Conservation (phyloP, 768 basidiomycete genomes). For the Collybia sp. region DNA sequence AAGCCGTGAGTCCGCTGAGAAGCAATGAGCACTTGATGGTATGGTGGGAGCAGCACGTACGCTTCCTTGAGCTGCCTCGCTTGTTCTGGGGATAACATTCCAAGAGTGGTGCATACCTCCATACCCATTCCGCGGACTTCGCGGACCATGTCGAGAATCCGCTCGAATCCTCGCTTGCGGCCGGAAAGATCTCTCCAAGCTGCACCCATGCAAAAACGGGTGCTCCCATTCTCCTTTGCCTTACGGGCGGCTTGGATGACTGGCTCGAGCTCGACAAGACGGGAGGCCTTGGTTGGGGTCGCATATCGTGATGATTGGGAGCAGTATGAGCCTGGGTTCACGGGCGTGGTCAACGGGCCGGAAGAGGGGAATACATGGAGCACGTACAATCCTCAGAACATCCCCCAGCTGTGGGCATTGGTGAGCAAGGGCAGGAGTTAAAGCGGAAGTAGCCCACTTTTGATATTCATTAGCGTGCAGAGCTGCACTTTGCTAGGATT, state of each 20-base stretch:
- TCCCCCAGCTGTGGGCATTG: slow-evolving; percentile 66
- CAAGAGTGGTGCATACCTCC: slow-evolving; percentile 99
- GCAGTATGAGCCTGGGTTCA: slow-evolving; percentile 80
- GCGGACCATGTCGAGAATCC: slow-evolving; percentile 88
- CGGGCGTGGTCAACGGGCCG: slow-evolving; percentile 1
- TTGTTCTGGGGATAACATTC: slow-evolving; percentile 94
- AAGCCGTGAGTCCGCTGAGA: slow-evolving; percentile 84
- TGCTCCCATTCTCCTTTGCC: slow-evolving; percentile 95
- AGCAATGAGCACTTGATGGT: slow-evolving; percentile 1
- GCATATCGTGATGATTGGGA: slow-evolving; percentile 95
- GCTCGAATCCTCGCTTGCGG: slow-evolving; percentile 89
- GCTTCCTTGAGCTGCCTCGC: slow-evolving; percentile 90
- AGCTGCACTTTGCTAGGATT: slow-evolving; percentile 90
- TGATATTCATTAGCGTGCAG: slow-evolving; percentile 98
- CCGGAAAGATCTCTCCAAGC: slow-evolving; percentile 96
- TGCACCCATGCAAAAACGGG: slow-evolving; percentile 98
- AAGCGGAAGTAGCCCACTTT: slow-evolving; percentile 58
- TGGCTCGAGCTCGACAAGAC: slow-evolving; percentile 83
- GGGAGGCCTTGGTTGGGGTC: slow-evolving; percentile 85
- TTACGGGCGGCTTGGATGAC: slow-evolving; percentile 89
- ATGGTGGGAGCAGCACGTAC: slow-evolving; percentile 37
- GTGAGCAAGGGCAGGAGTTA: slow-evolving; percentile 16
- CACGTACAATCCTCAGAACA: slow-evolving; percentile 90
- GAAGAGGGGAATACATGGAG: not conserved
- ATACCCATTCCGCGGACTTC: slow-evolving; percentile 93